Evolutionary conservation across 2,329 filamentous ascomycete genomes (phyloP), one percentile per base, ranked within the genome.

Genomic region (Stagonosporopsis tanaceti): DNA sequence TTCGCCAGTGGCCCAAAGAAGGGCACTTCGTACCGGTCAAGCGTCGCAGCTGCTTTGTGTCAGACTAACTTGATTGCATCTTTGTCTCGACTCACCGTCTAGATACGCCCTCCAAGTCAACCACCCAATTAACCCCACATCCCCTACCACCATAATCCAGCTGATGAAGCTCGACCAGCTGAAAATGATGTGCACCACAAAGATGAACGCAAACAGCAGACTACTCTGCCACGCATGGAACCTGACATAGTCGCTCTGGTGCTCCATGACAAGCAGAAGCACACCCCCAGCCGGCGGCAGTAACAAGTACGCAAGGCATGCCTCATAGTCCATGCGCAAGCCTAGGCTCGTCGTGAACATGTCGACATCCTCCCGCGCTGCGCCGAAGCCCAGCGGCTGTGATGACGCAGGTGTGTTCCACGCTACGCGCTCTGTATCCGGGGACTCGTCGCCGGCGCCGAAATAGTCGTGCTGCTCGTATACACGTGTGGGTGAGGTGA

Each of bases 161-260:
- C 90, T 93, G 2, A 98, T 80, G 53, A 96, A 87, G 1, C 82
- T 84, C 24, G 91, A 94, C 90, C 92, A 97, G 12, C 88, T 89
- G 76, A 98, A 89, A 39, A 98, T 79, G 35, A 98, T 83, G 73
- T 98, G 94, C 24, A 97, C 68, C 69, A 85, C 82, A 65, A 87
- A 86, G 37, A 87, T 74, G 46, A 85, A 85, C 0, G 91, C 89
- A 76, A 97, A 97, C 3, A 96, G 77, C 69, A 97, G 82, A 62
- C 89, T 89, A 6, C 90, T 91, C 78, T 99, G 95, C 94, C 95
- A 99, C 7, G 95, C 95, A 77, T 99, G 95, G 68, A 98, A 98
- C 62, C 95, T 86, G 55, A 99, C 95, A 77, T 97, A 99, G 79
- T 99, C 95, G 73, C 93, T 97, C 81, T 97, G 95, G 72, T 93